phyloP scores from a whole-genome alignment of 331 rosid species.

The Pyracantha coccinea region DNA sequence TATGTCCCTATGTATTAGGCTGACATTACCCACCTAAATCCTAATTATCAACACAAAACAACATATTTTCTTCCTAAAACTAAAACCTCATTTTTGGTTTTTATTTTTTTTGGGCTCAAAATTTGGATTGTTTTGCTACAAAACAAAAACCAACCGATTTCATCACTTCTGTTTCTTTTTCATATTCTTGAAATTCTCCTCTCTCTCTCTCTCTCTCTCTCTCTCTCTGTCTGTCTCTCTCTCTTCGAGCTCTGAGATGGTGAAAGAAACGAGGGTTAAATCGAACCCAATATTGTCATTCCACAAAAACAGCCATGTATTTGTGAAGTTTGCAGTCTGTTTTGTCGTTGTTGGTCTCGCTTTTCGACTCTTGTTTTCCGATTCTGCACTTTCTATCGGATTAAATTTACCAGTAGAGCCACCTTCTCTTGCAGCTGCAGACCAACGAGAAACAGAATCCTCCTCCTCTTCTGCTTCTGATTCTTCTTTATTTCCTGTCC shows the following conservation, averaged over 20 bases:
- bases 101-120: too few species aligned
- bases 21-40: not conserved
- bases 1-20: too few species aligned
- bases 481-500: constrained; percentile 3
- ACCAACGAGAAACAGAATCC: constrained; percentile 23
- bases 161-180: too few species aligned
- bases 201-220: not conserved
- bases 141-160: not conserved
- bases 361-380: constrained; percentile 48
- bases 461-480: not conserved
- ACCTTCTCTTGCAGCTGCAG: constrained; percentile 17
- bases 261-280: constrained; percentile 47
- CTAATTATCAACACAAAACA: not conserved
- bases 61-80: not conserved
- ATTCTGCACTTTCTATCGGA: constrained; percentile 26
- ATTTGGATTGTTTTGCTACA: not conserved
- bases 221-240: not conserved
- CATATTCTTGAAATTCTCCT: not conserved
- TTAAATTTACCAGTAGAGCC: constrained; percentile 20
- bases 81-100: constrained; percentile 5
- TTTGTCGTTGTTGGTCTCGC: constrained; percentile 49
- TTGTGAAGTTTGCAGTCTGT: constrained; percentile 45
- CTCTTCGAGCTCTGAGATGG: constrained; percentile 15
- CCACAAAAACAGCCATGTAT: constrained; percentile 30
- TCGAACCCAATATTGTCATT: constrained; percentile 20